Base-by-base conservation (phyloP, 768 basidiomycete species). In the Macrocybe gigantea region DNA sequence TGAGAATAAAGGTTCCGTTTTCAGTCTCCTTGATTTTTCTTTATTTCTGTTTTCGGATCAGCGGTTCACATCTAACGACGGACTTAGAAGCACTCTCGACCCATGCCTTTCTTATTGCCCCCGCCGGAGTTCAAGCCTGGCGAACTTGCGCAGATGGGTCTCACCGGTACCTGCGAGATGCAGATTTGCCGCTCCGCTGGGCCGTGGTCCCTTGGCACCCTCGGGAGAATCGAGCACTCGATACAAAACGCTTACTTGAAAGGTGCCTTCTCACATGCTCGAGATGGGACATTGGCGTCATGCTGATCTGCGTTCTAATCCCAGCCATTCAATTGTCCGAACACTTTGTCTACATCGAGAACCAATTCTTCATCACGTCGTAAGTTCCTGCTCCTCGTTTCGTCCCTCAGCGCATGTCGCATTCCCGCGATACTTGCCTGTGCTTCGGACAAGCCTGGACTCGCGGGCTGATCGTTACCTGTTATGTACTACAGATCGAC, bases 301-400 rank as follows among this genome's bases (percentile, higher is more conserved):
- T 22, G 22, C 35, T 33, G 34, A 37, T 33, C 33, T 34, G 32
- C 41, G 13, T 30, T 14, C 9, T 38, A 15, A 38, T 33, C 12
- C 39, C 46, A 93, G 92, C 92, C 7, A 96, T 96, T 46, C 85
- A 94, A 59, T 71, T 88, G 59, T 94, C 93, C 22, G 93, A 97
- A 56, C 93, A 96, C 60, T 99, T 98, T 60, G 89, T 99, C 33
- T 99, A 99, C 68, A 96, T 99, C 53, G 95, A 97, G 62, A 93
- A 93, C 55, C 90, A 93, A 61, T 93, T 92, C 60, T 92, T 93
- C 64, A 88, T 93, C 53, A 84, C 88, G 1, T 90, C 88, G 89
- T 91, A 64, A 61, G 87, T 43, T 37, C 42, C 12, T 34, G 22
- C 41, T 32, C 32, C 42, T 44, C 15, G 30, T 31, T 33, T 33